Percentiles rank a stretch among this genome's conserved stretches.
Conservation (phyloP, 345 rosid species). For the Balakata baccata region DNA sequence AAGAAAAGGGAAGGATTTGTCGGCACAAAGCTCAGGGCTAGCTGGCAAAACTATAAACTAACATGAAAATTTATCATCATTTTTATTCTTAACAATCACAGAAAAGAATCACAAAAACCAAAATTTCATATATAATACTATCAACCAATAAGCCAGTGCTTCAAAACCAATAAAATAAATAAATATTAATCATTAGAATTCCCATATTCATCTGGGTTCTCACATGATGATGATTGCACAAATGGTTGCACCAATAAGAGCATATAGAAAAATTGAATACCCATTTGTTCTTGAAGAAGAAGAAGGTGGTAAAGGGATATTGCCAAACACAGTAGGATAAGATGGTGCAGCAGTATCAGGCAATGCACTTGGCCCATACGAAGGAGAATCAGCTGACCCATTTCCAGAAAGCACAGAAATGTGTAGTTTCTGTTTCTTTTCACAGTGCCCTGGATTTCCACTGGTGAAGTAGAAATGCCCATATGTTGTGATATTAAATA, state of each 20-base stretch:
- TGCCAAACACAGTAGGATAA: constrained; percentile 63
- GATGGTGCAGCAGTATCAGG: constrained; percentile 58
- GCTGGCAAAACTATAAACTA: constrained; percentile 10
- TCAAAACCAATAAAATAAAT: no score
- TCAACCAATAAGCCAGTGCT: not conserved
- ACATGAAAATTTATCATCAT: not conserved
- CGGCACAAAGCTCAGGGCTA: constrained; percentile 4
- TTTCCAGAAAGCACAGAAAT: constrained; percentile 50
- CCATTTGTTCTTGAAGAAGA: constrained; percentile 25
- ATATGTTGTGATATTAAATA: constrained; percentile 67
- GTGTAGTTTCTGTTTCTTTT: constrained; percentile 77
- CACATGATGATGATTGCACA: constrained; percentile 4
- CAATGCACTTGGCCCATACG: constrained; percentile 43
- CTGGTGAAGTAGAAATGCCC: constrained; percentile 83
- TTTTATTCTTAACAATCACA: not conserved
- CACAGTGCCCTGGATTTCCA: constrained; percentile 70
- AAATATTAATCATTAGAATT: not conserved
- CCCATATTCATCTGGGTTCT: not conserved
- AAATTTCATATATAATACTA: not conserved
- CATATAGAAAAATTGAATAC: not conserved
- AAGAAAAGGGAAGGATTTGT: not conserved
- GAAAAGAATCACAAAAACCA: constrained; percentile 4
- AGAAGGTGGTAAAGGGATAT: constrained; percentile 62
- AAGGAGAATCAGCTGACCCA: constrained; percentile 53
- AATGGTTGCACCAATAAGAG: constrained; percentile 1